Percentiles rank a stretch among this genome's conserved stretches.
Evolutionary conservation across 164 flowering plant species (phyloP).

Genomic region (Nymphaea colorata): DNA sequence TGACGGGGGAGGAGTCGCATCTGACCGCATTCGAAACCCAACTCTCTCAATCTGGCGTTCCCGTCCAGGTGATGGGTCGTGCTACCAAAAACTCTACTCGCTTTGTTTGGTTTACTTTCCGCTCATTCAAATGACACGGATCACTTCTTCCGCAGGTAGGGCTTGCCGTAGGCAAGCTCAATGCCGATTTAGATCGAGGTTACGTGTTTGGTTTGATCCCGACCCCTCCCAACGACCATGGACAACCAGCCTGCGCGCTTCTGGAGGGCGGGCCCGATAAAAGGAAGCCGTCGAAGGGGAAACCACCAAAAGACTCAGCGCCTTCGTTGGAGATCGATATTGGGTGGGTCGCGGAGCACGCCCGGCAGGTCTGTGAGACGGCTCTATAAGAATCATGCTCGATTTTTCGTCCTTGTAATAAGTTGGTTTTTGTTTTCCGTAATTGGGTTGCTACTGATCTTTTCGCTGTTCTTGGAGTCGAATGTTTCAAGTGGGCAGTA

Average conservation of each 20-base stretch:
- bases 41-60: slow-evolving; percentile 33
- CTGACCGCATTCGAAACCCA: slow-evolving; percentile 57
- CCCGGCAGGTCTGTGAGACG: slow-evolving; percentile 53
- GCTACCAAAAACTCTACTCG: background rate
- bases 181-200: slow-evolving; percentile 45
- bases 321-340: slow-evolving; percentile 41
- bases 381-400: background rate
- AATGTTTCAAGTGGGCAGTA: background rate
- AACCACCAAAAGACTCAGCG: slow-evolving; percentile 24
- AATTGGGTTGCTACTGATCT: no score
- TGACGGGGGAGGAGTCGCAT: slow-evolving; percentile 69
- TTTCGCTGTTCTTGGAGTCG: no score
- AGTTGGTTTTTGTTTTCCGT: no score
- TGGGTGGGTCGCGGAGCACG: slow-evolving; percentile 89
- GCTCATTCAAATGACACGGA: no score
- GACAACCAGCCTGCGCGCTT: slow-evolving; percentile 55
- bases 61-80: slow-evolving; percentile 35
- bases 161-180: slow-evolving; percentile 69
- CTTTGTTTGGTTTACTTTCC: background rate
- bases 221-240: slow-evolving; percentile 72
- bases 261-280: slow-evolving; percentile 25
- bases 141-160: slow-evolving; percentile 42
- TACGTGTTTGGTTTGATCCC: slow-evolving; percentile 67
- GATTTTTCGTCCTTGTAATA: background rate
- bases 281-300: slow-evolving; percentile 45